A percentile compares a stretch with the other conserved stretches of the same genome.
phyloP scores from a whole-genome alignment of 1,284 basidiomycete species.

The Limonomyces culmigenus region DNA sequence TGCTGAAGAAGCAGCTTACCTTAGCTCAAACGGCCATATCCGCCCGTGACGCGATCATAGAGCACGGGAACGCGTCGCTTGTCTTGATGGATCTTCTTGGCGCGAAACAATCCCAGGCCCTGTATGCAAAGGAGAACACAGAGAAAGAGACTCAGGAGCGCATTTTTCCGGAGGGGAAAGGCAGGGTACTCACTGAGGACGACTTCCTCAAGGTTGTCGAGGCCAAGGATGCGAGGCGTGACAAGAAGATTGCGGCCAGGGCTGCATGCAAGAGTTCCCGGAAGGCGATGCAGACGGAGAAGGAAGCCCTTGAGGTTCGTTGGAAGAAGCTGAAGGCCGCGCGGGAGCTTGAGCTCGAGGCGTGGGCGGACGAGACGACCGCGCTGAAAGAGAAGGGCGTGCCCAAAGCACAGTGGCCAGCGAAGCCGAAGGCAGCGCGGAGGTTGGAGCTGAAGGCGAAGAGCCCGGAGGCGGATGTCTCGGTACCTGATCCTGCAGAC shows the following conservation, averaged over 20 bases:
- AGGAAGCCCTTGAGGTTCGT: not conserved
- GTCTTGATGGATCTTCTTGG: not conserved
- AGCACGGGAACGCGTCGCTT: not conserved
- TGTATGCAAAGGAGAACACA: conserved; percentile 10
- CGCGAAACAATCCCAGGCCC: not conserved
- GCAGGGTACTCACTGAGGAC: conserved; percentile 5
- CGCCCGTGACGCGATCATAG: not conserved
- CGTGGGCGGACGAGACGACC: too few species aligned
- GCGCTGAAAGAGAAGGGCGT: too few species aligned
- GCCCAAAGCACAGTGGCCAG: too few species aligned
- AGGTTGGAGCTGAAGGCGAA: too few species aligned
- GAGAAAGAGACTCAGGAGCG: conserved; percentile 4
- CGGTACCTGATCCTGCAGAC: too few species aligned
- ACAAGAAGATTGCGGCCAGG: not conserved
- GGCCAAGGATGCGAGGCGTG: conserved; percentile 1
- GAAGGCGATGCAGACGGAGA: not conserved
- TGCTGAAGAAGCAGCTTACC: not conserved
- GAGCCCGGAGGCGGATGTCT: too few species aligned
- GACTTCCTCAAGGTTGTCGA: conserved; percentile 4
- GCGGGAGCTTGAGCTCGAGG: too few species aligned
- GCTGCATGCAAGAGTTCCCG: conserved; percentile 1
- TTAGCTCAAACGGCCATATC: not conserved
- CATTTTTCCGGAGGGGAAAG: conserved; percentile 5
- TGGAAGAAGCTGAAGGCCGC: not conserved
- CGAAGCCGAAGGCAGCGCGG: too few species aligned